phyloP scores from a whole-genome alignment of 495 filamentous ascomycete genomes.

The Cladorrhinum samala region DNA sequence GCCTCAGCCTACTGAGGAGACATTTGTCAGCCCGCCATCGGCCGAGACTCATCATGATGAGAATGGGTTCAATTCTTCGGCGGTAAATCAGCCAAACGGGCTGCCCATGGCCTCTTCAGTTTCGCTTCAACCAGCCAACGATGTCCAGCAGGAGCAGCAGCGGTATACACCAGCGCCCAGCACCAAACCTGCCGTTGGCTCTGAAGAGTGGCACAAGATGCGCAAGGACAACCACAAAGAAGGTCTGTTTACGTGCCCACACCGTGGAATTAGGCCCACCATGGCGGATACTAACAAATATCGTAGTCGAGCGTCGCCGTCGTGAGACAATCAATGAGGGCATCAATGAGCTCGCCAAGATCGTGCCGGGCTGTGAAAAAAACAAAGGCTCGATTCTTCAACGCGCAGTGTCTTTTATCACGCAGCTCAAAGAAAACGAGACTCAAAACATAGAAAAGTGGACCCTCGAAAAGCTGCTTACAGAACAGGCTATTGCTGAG shows the following conservation, averaged over 20 bases:
- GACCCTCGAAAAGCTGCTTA: conserved; percentile 92
- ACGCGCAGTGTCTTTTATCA: conserved; percentile 89
- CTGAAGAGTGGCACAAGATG: conserved; percentile 96
- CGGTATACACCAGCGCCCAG: conserved; percentile 16
- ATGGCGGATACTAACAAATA: conserved; percentile 9
- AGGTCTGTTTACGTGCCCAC: conserved; percentile 49
- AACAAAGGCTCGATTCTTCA: conserved; percentile 97
- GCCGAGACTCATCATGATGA: conserved; percentile 27
- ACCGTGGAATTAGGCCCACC: neutral
- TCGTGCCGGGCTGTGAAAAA: conserved; percentile 96
- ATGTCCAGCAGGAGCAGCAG: conserved; percentile 22
- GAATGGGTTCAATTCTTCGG: conserved; percentile 22
- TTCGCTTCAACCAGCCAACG: conserved; percentile 25
- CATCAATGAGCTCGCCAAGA: conserved; percentile 96
- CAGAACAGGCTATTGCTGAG: conserved; percentile 89
- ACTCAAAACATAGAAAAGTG: conserved; percentile 90
- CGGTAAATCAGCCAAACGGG: conserved; percentile 42
- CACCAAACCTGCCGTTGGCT: conserved; percentile 81
- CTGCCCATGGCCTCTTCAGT: conserved; percentile 41
- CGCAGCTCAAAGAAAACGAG: conserved; percentile 90
- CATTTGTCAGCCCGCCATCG: conserved; percentile 43
- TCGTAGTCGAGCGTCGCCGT: conserved; percentile 87
- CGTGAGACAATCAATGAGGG: conserved; percentile 99
- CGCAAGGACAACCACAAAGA: conserved; percentile 99
- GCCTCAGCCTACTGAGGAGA: conserved; percentile 63